phyloP scores from a whole-genome alignment of 768 basidiomycete genomes.

The Trichaptum fuscoviolaceum region DNA sequence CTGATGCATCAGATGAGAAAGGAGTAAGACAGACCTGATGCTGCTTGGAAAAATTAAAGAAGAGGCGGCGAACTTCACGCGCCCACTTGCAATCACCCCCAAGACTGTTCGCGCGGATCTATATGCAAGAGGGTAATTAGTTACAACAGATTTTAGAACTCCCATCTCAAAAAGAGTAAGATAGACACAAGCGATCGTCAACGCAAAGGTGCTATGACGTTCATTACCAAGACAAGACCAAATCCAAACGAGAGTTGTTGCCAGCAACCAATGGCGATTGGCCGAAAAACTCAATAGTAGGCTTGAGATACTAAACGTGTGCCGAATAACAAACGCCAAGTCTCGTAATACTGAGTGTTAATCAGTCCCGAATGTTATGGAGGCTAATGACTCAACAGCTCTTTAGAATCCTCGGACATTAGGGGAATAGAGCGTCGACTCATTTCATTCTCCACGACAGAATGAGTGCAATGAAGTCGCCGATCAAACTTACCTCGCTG shows the following conservation, averaged over 20 bases:
- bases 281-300: too few relatives aligned
- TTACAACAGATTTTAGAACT: not conserved
- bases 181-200: not conserved
- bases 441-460: not conserved
- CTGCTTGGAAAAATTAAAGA: slow-evolving; percentile 82
- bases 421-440: not conserved
- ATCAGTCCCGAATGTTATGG: too few relatives aligned
- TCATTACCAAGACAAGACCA: too few relatives aligned
- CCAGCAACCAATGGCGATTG: too few relatives aligned
- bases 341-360: too few relatives aligned
- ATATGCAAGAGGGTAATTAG: slow-evolving; percentile 6
- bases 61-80: slow-evolving; percentile 74
- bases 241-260: too few relatives aligned
- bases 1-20: slow-evolving; percentile 9
- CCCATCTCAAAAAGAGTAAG: not conserved
- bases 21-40: slow-evolving; percentile 63
- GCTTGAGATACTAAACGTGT: too few relatives aligned
- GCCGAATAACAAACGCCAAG: too few relatives aligned
- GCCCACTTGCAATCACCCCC: slow-evolving; percentile 90
- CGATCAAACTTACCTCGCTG: slow-evolving; percentile 66
- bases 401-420: not conserved
- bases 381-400: not conserved
- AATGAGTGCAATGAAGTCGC: not conserved
- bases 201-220: too few relatives aligned
- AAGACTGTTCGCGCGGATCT: slow-evolving; percentile 95